A percentile compares a stretch with the other conserved stretches of the same genome.
These are phyloP conservation scores for Lycium barbarum DNA, from an alignment of 257 asterid genomes.

Conservation along the genomic window DNA sequence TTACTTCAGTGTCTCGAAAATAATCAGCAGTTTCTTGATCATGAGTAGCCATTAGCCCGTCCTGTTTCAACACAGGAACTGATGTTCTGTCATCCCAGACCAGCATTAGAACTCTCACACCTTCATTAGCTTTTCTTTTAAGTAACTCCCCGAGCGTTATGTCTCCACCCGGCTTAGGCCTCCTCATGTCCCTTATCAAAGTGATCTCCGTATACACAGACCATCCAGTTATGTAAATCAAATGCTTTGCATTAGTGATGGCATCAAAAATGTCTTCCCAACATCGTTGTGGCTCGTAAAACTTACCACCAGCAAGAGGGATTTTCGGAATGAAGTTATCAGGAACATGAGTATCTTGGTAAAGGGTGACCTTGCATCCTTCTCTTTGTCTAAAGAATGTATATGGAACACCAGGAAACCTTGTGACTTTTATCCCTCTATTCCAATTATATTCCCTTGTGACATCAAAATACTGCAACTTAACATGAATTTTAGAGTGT, in stretches of 20 bases:
- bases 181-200: constrained; percentile 31
- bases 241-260: constrained; percentile 26
- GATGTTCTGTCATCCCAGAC: constrained; percentile 33
- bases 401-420: constrained; percentile 44
- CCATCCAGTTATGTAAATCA: constrained; percentile 33
- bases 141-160: constrained; percentile 31
- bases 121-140: constrained; percentile 31
- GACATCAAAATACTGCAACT: constrained; percentile 40
- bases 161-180: constrained; percentile 38
- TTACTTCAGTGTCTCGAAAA: constrained; percentile 26
- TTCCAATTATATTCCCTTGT: constrained; percentile 42
- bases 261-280: constrained; percentile 30
- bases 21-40: constrained; percentile 28
- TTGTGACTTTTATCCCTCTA: constrained; percentile 36
- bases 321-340: constrained; percentile 31
- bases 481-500: constrained; percentile 46
- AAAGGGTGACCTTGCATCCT: constrained; percentile 27
- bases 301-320: constrained; percentile 30
- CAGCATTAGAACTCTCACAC: constrained; percentile 36
- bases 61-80: constrained; percentile 20
- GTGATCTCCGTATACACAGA: constrained; percentile 34
- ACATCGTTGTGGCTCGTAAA: constrained; percentile 34
- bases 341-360: constrained; percentile 35
- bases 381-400: constrained; percentile 31
- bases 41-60: constrained; percentile 37